These are phyloP conservation scores for Alternaria metachromatica DNA, from an alignment of 2,329 filamentous ascomycete species.

Conservation along the genomic window DNA sequence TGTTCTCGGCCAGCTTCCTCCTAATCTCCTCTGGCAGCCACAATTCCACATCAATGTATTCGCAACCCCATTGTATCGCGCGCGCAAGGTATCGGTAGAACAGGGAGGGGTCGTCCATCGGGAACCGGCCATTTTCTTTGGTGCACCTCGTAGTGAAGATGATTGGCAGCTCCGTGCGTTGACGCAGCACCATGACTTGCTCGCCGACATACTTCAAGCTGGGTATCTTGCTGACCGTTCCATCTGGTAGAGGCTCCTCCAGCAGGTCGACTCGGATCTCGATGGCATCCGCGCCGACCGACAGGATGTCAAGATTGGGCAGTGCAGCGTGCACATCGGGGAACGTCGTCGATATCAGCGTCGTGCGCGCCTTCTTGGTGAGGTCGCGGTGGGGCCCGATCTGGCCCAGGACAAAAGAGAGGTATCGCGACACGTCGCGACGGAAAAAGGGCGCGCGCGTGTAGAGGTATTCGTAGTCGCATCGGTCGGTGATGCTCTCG, in stretches of 20 bases:
- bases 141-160: slow-evolving; percentile 87
- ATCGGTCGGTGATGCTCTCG: slow-evolving; percentile 67
- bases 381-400: slow-evolving; percentile 78
- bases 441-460: slow-evolving; percentile 74
- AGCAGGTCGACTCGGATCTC: slow-evolving; percentile 85
- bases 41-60: slow-evolving; percentile 88
- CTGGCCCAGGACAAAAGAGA: slow-evolving; percentile 80
- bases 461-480: slow-evolving; percentile 89
- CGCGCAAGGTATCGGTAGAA: slow-evolving; percentile 82
- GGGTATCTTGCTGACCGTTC: slow-evolving; percentile 67
- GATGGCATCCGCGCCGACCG: slow-evolving; percentile 84
- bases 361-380: slow-evolving; percentile 78
- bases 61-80: slow-evolving; percentile 86
- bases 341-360: slow-evolving; percentile 87
- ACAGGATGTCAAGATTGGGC: slow-evolving; percentile 85
- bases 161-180: slow-evolving; percentile 86
- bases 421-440: slow-evolving; percentile 77
- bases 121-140: slow-evolving; percentile 81
- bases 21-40: slow-evolving; percentile 83
- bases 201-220: slow-evolving; percentile 85
- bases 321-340: slow-evolving; percentile 83
- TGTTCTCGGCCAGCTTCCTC: slow-evolving; percentile 68
- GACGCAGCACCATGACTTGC: slow-evolving; percentile 82
- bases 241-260: slow-evolving; percentile 70
- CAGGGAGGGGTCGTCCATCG: slow-evolving; percentile 77